Conservation (phyloP, 176 grass and related monocot species). For the Metroxylon sagu region DNA sequence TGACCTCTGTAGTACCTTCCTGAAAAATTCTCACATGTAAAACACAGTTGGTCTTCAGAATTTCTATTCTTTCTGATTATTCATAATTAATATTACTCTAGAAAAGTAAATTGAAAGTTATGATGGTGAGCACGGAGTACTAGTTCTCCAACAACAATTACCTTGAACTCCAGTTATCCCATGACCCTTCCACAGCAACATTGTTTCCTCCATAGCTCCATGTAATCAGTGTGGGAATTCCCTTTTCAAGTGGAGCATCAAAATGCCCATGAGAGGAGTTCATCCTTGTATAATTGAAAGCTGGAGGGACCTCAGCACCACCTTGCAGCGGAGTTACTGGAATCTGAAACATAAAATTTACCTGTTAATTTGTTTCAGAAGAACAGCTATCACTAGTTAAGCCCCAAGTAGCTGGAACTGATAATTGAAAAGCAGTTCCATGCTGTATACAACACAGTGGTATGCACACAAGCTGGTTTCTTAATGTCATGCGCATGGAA, state of each 20-base stretch:
- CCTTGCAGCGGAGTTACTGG: constrained; percentile 56
- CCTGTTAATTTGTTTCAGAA: too few relatives aligned
- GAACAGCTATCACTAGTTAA: too few relatives aligned
- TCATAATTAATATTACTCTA: not conserved
- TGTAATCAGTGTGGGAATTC: constrained; percentile 67
- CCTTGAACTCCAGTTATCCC: constrained; percentile 92
- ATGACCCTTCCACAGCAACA: constrained; percentile 79
- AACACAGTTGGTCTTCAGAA: not conserved
- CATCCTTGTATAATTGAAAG: constrained; percentile 34
- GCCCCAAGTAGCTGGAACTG: too few relatives aligned
- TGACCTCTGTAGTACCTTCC: constrained; percentile 48
- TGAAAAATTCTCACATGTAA: constrained; percentile 13
- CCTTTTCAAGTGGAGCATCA: constrained; percentile 26
- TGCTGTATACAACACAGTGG: too few relatives aligned
- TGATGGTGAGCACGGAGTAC: not conserved
- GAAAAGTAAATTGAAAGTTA: not conserved
- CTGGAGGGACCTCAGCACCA: constrained; percentile 34
- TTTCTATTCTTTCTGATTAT: constrained; percentile 3
- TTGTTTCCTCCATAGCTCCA: constrained; percentile 77
- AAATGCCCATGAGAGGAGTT: constrained; percentile 33
- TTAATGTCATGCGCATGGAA: too few relatives aligned
- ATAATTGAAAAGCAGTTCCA: too few relatives aligned
- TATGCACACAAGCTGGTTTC: too few relatives aligned
- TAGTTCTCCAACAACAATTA: constrained; percentile 14
- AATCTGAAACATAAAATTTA: constrained; percentile 33